phyloP scores from a whole-genome alignment of 805 yeast genomes.

The Candida chilensis region DNA sequence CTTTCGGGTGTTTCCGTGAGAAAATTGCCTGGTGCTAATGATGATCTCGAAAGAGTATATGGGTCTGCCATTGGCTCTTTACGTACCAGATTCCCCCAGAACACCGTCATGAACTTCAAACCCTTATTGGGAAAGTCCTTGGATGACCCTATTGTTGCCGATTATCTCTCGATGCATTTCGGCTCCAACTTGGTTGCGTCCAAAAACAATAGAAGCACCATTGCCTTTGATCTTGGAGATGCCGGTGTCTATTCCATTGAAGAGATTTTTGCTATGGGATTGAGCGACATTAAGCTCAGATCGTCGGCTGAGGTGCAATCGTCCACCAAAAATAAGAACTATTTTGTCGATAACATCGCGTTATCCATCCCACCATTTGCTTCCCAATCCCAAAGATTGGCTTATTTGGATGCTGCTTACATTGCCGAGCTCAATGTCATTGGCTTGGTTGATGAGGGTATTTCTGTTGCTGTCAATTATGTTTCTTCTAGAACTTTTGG shows the following conservation, averaged over 20 bases:
- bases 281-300: conserved; percentile 54
- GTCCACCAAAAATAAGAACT: conserved; percentile 37
- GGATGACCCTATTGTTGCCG: conserved; percentile 33
- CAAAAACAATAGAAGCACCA: conserved; percentile 37
- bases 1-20: conserved; percentile 67
- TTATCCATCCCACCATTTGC: conserved; percentile 74
- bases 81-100: conserved; percentile 65
- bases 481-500: conserved; percentile 42
- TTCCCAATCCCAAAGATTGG: conserved; percentile 53
- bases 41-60: conserved; percentile 59
- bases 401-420: conserved; percentile 63
- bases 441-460: conserved; percentile 78
- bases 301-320: conserved; percentile 54
- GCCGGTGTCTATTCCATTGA: conserved; percentile 49
- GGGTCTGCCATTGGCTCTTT: conserved; percentile 70
- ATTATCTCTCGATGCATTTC: conserved; percentile 47
- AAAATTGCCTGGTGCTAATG: conserved; percentile 17
- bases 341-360: conserved; percentile 55
- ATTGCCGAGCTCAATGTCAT: conserved; percentile 59
- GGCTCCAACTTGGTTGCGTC: conserved; percentile 42
- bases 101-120: conserved; percentile 61
- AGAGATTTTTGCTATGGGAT: conserved; percentile 78
- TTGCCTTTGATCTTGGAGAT: conserved; percentile 44
- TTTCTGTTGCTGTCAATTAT: conserved; percentile 83
- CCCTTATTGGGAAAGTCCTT: conserved; percentile 56